Evolutionary conservation across 2,329 filamentous ascomycete genomes (phyloP).

Genomic region (Apiospora pterosperma): DNA sequence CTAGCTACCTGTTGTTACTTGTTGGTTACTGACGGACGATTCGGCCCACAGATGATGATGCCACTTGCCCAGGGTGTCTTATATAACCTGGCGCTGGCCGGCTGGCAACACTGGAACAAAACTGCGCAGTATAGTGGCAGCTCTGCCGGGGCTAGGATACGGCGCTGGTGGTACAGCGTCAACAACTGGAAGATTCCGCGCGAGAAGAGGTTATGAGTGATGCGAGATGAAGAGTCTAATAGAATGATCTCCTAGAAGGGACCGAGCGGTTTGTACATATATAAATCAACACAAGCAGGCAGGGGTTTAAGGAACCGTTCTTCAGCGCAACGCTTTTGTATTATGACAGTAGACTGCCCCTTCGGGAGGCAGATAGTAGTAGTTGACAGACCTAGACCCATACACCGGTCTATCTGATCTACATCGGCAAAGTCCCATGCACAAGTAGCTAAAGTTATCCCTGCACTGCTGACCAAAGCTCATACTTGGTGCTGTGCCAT

Average conservation of each 20-base stretch:
- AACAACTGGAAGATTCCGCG: constrained; percentile 81
- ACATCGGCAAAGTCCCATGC: background rate
- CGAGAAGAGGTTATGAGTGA: constrained; percentile 16
- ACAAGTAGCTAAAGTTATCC: background rate
- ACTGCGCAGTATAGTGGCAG: constrained; percentile 73
- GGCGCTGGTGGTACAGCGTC: constrained; percentile 92
- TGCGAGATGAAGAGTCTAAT: background rate
- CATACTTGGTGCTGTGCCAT: background rate
- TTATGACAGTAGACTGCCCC: background rate
- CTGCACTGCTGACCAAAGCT: background rate
- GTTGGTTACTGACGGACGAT: background rate
- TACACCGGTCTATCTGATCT: background rate
- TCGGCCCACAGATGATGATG: constrained; percentile 64
- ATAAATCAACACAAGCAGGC: background rate
- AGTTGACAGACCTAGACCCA: background rate
- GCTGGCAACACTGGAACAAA: constrained; percentile 89
- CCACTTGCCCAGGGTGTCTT: constrained; percentile 82
- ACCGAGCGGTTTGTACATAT: background rate
- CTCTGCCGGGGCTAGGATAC: constrained; percentile 69
- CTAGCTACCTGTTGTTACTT: background rate
- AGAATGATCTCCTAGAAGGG: background rate
- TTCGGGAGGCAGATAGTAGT: background rate
- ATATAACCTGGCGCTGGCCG: constrained; percentile 81
- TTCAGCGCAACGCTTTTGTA: background rate
- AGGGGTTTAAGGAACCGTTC: background rate